Percentiles rank a stretch among this genome's conserved stretches.
Evolutionary conservation across 2,329 filamentous ascomycete genomes (phyloP).

Genomic region (Capronia epimyces): DNA sequence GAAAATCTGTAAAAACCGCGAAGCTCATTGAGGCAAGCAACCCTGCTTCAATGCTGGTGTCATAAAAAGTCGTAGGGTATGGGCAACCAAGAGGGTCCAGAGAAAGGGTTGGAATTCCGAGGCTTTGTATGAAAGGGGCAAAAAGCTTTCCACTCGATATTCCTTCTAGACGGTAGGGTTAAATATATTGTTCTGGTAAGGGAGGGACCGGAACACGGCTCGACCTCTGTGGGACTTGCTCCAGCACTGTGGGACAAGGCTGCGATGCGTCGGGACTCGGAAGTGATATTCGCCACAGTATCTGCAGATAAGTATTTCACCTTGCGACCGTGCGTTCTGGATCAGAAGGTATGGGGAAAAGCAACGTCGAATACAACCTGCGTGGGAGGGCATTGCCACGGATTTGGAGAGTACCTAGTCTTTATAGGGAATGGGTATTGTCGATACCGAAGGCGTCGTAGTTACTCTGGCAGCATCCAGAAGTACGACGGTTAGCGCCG

Average conservation of each 20-base stretch:
- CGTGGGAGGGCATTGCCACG: not conserved
- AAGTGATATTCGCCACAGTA: not conserved
- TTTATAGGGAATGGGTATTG: not conserved
- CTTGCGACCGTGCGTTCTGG: not conserved
- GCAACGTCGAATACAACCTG: no score
- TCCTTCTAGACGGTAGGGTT: not conserved
- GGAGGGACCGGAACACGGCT: not conserved
- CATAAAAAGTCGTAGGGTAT: not conserved
- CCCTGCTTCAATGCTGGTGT: not conserved
- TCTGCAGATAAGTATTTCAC: not conserved
- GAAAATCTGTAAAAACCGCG: not conserved
- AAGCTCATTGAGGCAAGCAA: not conserved
- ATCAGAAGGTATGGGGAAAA: not conserved
- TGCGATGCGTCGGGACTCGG: not conserved
- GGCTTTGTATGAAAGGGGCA: not conserved
- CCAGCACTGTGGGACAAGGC: not conserved
- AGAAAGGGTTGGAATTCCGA: not conserved
- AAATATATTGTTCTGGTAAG: not conserved
- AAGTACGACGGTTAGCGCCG: not conserved
- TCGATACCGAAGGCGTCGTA: not conserved
- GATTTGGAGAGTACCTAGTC: not conserved
- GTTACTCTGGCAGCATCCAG: not conserved
- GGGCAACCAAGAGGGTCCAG: not conserved
- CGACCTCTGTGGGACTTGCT: not conserved
- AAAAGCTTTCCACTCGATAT: not conserved